Percentiles rank a stretch among this genome's conserved stretches.
Conservation (phyloP, 306 rosid genomes). For the Citrullus amarus region DNA sequence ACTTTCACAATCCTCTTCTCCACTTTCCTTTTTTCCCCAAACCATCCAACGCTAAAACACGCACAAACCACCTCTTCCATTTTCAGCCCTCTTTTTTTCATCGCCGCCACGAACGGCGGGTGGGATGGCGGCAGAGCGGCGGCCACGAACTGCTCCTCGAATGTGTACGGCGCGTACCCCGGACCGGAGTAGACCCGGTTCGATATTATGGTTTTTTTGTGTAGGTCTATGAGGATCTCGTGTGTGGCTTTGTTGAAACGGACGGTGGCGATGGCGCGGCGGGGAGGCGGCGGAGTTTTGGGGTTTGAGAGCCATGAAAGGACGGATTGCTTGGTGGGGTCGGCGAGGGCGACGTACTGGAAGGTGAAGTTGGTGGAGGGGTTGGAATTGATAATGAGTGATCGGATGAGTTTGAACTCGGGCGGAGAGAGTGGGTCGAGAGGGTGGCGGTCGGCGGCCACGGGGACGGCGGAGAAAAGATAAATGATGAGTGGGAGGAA, state of each 20-base stretch:
- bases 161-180: slow-evolving; percentile 23
- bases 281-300: slow-evolving; percentile 14
- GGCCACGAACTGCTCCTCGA: slow-evolving; percentile 20
- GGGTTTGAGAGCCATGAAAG: slow-evolving; percentile 32
- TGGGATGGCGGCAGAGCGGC: slow-evolving; percentile 8
- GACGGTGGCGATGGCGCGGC: slow-evolving; percentile 33
- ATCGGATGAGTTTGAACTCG: slow-evolving; percentile 16
- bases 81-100: slow-evolving; percentile 21
- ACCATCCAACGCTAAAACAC: slow-evolving; percentile 25
- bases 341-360: slow-evolving; percentile 44
- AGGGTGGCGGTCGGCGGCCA: slow-evolving; percentile 21
- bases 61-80: slow-evolving; percentile 19
- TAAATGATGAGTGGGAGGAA: not conserved
- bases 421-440: slow-evolving; percentile 32
- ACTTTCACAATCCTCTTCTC: slow-evolving; percentile 10
- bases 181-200: slow-evolving; percentile 22
- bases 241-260: slow-evolving; percentile 25
- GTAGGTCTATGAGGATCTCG: slow-evolving; percentile 28
- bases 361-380: slow-evolving; percentile 19
- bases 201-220: slow-evolving; percentile 15
- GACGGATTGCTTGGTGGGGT: slow-evolving; percentile 30
- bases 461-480: not conserved
- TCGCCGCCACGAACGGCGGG: slow-evolving; percentile 13
- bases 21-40: slow-evolving; percentile 9
- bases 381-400: slow-evolving; percentile 19